phyloP scores from a whole-genome alignment of 257 asterid species.

The Jasminum sambac region DNA sequence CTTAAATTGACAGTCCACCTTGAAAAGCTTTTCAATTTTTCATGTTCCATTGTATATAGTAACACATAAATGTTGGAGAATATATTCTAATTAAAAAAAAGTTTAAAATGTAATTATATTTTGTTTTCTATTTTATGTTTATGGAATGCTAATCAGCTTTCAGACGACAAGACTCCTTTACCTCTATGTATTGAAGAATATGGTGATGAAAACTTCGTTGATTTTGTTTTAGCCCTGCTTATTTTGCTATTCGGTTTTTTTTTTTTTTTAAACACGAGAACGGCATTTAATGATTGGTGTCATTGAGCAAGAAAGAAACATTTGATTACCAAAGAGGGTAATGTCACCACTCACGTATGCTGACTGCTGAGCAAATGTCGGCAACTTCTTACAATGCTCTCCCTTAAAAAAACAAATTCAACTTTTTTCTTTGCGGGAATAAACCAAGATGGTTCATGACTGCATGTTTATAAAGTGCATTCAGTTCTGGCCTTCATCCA shows the following conservation, averaged over 20 bases:
- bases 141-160: too few species aligned
- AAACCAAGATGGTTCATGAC: constrained; percentile 33
- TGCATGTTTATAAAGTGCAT: constrained; percentile 10
- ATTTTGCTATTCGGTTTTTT: too few species aligned
- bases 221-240: too few species aligned
- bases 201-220: too few species aligned
- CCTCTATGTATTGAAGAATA: too few species aligned
- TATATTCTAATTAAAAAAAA: too few species aligned
- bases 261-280: too few species aligned
- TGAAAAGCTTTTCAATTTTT: neutral
- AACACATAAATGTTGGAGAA: neutral
- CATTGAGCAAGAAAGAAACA: neutral
- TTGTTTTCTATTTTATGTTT: too few species aligned
- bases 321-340: constrained; percentile 22
- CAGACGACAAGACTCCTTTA: too few species aligned
- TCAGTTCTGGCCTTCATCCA: constrained; percentile 20
- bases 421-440: neutral
- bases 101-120: too few species aligned
- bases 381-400: neutral
- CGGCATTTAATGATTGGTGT: too few species aligned
- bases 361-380: neutral
- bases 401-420: too few species aligned
- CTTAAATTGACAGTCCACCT: neutral
- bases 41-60: neutral
- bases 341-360: neutral